These are phyloP conservation scores for Talaromyces proteolyticus DNA, from an alignment of 495 filamentous ascomycete genomes.

Conservation along the genomic window DNA sequence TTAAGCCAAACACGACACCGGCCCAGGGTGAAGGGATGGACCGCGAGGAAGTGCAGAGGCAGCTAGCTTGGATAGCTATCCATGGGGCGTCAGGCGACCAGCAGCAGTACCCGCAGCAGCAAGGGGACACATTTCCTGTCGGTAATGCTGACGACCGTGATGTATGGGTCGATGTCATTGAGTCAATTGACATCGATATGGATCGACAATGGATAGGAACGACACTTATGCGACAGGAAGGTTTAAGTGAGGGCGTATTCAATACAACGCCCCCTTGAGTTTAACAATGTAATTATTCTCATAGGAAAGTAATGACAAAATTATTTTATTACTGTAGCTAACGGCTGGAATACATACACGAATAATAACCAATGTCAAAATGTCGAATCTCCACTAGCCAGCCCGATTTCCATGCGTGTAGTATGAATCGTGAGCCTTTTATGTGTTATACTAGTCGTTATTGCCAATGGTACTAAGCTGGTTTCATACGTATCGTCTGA, in stretches of 20 bases:
- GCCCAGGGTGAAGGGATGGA: not conserved
- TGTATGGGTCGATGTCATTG: not conserved
- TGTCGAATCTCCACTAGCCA: too few relatives aligned
- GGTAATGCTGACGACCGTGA: not conserved
- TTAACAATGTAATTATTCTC: not conserved
- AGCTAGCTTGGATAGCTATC: not conserved
- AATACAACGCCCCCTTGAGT: not conserved
- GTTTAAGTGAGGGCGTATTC: not conserved
- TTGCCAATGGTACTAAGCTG: too few relatives aligned
- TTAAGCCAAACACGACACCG: not conserved
- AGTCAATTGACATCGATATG: not conserved
- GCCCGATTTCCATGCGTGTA: too few relatives aligned
- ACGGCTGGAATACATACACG: not conserved
- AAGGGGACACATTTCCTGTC: not conserved
- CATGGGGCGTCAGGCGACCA: not conserved
- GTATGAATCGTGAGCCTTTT: too few relatives aligned
- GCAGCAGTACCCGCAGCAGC: not conserved
- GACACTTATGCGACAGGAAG: not conserved
- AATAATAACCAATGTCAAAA: too few relatives aligned
- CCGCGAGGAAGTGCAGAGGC: not conserved
- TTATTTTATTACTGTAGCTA: not conserved
- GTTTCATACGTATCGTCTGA: too few relatives aligned
- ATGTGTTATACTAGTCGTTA: too few relatives aligned
- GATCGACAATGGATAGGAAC: not conserved
- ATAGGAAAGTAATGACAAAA: not conserved